Evolutionary conservation across 2,329 filamentous ascomycete species (phyloP), one percentile per base, ranked within the genome.

Genomic region (Fusarium oligoseptatum): DNA sequence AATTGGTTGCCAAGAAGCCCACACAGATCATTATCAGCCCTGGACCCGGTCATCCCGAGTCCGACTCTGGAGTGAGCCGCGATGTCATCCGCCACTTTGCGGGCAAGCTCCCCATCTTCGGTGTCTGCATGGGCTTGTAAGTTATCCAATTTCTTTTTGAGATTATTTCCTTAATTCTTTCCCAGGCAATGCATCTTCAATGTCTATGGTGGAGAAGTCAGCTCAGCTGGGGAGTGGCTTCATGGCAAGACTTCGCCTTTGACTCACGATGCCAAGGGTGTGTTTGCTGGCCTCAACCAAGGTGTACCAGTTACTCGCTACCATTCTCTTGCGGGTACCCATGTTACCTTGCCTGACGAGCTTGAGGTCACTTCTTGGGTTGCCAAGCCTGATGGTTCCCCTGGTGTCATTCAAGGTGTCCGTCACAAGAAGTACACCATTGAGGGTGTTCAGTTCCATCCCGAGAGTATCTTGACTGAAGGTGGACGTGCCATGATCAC

Each of bases 371-470:
- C 95, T 2, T 98, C 97, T 52, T 98, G 95, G 92, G 95, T 97
- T 64, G 89, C 92, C 36, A 91, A 91, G 74, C 91, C 92, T 17
- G 94, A 95, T 80, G 92, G 92, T 61, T 91, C 91, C 34, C 95
- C 93, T 74, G 94, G 94, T 34, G 92, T 98, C 69, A 99, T 99
- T 77, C 98, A 98, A 93, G 97, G 97, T 56, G 94, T 99, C 55
- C 92, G 97, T 55, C 97, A 99, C 86, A 98, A 96, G 85, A 90
- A 97, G 80, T 93, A 92, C 79, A 90, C 94, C 2, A 88, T 98
- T n/a, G 97, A 99, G 83, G 97, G 95, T 45, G 97, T 99, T 17
- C 97, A 99, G 81, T 99, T 98, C 78, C 97, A 99, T 78, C 97
- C 97, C 0, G 97, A 99, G 84, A 98, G 96, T 82, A 99, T 99